phyloP scores from a whole-genome alignment of 371 early-diverging fungal species.

The Amoeboradix gromovi region DNA sequence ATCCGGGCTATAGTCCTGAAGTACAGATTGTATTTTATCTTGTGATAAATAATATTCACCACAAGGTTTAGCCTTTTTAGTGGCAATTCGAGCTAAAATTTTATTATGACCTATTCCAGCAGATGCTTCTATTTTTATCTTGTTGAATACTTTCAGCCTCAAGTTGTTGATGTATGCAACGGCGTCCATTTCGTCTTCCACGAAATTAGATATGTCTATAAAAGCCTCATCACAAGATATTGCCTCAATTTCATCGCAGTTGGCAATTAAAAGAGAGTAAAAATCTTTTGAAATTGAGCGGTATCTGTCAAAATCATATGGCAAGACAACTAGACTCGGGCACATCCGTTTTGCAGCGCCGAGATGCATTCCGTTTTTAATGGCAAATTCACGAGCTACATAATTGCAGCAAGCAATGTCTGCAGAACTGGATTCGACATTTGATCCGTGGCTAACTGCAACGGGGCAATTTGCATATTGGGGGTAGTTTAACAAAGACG shows the following conservation, averaged over 20 bases:
- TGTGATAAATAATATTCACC: slow-evolving; percentile 19
- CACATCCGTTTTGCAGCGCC: slow-evolving; percentile 27
- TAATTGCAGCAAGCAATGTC: slow-evolving; percentile 46
- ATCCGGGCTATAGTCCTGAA: slow-evolving; percentile 5
- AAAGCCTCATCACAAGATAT: slow-evolving; percentile 27
- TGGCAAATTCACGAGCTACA: slow-evolving; percentile 31
- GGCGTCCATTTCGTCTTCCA: slow-evolving; percentile 11
- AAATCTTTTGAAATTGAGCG: slow-evolving; percentile 27
- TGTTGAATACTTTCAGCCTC: neutral
- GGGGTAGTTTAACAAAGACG: slow-evolving; percentile 33
- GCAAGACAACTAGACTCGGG: slow-evolving; percentile 24
- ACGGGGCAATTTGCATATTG: slow-evolving; percentile 29
- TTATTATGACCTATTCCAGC: slow-evolving; percentile 16
- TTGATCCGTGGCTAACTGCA: slow-evolving; percentile 11
- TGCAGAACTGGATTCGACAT: slow-evolving; percentile 8
- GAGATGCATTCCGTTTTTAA: slow-evolving; percentile 38
- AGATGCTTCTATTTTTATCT: slow-evolving; percentile 13
- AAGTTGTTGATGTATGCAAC: slow-evolving; percentile 7
- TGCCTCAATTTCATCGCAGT: slow-evolving; percentile 39
- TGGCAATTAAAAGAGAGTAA: slow-evolving; percentile 28
- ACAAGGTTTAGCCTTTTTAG: slow-evolving; percentile 48
- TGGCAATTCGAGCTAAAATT: slow-evolving; percentile 22
- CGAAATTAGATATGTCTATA: slow-evolving; percentile 23
- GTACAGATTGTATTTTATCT: slow-evolving; percentile 8
- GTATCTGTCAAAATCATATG: slow-evolving; percentile 51